Evolutionary conservation across 202 grass and related monocot species (phyloP), one percentile per base, ranked within the genome.

Genomic region (Setaria viridis): DNA sequence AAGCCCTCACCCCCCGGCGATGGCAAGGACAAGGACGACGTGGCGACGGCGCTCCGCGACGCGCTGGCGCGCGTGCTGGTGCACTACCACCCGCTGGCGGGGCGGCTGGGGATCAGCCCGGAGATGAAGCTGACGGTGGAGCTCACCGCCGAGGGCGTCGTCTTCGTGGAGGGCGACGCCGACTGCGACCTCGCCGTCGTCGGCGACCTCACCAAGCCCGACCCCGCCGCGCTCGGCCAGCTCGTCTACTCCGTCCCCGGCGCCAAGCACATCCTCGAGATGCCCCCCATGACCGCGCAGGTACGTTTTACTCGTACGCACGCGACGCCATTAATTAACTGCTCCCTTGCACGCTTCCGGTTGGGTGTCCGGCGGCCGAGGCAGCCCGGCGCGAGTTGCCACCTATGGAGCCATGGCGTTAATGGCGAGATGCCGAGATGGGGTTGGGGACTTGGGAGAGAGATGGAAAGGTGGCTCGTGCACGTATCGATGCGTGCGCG

Each of bases 41-140:
- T 64, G 10, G 89, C 62, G 37, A 56, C 80, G 12, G 71, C 42
- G 53, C 86, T 97, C 57, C 90, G 92, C 50, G 89, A 66, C 20
- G 89, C 95, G 19, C 76, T 98, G 70, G 68, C 95, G 10, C 88
- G 79, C 14, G 95, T 98, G 73, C 86, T 98, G 70, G 91, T 95
- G 34, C 91, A 81, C 73, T 98, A 95, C 87, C 90, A 98, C 67
- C 95, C 95, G 51, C 85, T 98, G 7, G 89, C 95, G 0, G 95
- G 95, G 13, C 89, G 93, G 11, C 87, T 97, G 10, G 85, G 79
- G 2, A 84, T 97, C 68, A 97, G 95, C 84, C 62, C 54, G 51
- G 92, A 97, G 78, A 90, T 87, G 91, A 97, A 97, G 87, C 92
- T 97, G 30, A 93, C 88, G 11, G 92, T 97, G 68, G 79, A 95